Evolutionary conservation across 495 filamentous ascomycete genomes (phyloP).

Genomic region (Barbatosphaeria neglecta): DNA sequence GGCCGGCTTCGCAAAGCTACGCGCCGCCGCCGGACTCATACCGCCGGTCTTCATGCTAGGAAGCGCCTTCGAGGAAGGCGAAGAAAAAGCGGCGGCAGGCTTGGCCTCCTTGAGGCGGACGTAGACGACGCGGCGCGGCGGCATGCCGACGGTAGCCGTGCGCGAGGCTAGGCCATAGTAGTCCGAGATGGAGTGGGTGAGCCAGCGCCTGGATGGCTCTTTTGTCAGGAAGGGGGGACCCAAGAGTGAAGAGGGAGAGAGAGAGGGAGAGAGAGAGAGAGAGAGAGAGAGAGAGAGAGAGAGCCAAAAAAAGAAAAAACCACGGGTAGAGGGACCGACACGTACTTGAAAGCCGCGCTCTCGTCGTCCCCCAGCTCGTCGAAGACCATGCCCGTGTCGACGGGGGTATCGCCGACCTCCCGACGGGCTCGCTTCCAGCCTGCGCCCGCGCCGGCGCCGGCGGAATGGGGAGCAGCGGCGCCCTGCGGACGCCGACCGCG

Average conservation of each 20-base stretch:
- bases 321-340: slow-evolving; percentile 5
- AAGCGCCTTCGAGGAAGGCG: no score
- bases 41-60: no score
- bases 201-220: slow-evolving; percentile 64
- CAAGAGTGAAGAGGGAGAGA: no score
- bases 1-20: slow-evolving; percentile 9
- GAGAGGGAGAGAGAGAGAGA: not conserved
- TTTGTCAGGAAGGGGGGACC: no score
- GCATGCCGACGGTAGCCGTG: slow-evolving; percentile 65
- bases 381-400: slow-evolving; percentile 66
- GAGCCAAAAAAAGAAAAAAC: slow-evolving; percentile 2
- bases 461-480: slow-evolving; percentile 9
- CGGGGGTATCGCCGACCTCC: slow-evolving; percentile 37
- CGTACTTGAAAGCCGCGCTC: slow-evolving; percentile 72
- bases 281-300: not conserved
- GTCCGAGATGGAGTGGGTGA: slow-evolving; percentile 81
- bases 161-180: slow-evolving; percentile 89
- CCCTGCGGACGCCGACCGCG: slow-evolving; percentile 65
- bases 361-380: slow-evolving; percentile 62
- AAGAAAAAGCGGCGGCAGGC: slow-evolving; percentile 4
- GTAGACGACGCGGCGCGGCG: slow-evolving; percentile 73
- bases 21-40: no score
- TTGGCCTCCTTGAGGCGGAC: slow-evolving; percentile 55
- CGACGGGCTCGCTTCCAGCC: slow-evolving; percentile 24
- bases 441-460: not conserved